Percentiles rank a stretch among this genome's conserved stretches.
phyloP scores from a whole-genome alignment of 2,329 filamentous ascomycete species.

The Diaporthe longicolla region DNA sequence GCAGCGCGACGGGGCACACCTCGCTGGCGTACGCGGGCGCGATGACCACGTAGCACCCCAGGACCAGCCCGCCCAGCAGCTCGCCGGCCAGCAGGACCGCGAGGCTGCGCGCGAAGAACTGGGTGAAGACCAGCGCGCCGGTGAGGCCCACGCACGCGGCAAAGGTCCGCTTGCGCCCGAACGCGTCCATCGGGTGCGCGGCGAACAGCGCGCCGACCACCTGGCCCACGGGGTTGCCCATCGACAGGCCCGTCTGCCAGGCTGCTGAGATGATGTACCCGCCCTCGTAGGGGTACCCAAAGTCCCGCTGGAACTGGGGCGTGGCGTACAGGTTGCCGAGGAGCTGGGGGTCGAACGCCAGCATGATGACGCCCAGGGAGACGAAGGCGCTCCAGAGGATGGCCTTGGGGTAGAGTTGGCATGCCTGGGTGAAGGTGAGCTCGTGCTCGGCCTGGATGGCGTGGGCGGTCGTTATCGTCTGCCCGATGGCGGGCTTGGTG shows the following conservation, averaged over 20 bases:
- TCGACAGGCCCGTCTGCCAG: constrained; percentile 63
- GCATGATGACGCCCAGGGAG: constrained; percentile 72
- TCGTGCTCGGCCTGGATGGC: constrained; percentile 58
- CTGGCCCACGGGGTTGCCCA: constrained; percentile 71
- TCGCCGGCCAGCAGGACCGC: constrained; percentile 71
- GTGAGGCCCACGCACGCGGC: constrained; percentile 61
- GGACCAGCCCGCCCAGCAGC: constrained; percentile 71
- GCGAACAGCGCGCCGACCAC: constrained; percentile 67
- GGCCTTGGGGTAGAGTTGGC: constrained; percentile 60
- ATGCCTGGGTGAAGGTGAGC: constrained; percentile 57
- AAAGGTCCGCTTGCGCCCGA: constrained; percentile 62
- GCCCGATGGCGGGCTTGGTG: constrained; percentile 37
- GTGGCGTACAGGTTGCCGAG: constrained; percentile 74
- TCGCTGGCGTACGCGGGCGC: constrained; percentile 73
- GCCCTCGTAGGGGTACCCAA: constrained; percentile 65
- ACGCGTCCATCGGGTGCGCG: constrained; percentile 61
- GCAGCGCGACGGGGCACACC: constrained; percentile 70
- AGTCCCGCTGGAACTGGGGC: constrained; percentile 69
- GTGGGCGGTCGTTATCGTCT: constrained; percentile 38
- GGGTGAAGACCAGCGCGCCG: constrained; percentile 70
- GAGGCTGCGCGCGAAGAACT: constrained; percentile 72
- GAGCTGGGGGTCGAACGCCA: constrained; percentile 75
- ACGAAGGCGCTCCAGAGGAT: constrained; percentile 72
- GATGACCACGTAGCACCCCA: constrained; percentile 73
- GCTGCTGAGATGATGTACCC: constrained; percentile 58